These are phyloP conservation scores for Cyberlindnera bimundalis DNA, from an alignment of 805 yeast species.

Conservation along the genomic window DNA sequence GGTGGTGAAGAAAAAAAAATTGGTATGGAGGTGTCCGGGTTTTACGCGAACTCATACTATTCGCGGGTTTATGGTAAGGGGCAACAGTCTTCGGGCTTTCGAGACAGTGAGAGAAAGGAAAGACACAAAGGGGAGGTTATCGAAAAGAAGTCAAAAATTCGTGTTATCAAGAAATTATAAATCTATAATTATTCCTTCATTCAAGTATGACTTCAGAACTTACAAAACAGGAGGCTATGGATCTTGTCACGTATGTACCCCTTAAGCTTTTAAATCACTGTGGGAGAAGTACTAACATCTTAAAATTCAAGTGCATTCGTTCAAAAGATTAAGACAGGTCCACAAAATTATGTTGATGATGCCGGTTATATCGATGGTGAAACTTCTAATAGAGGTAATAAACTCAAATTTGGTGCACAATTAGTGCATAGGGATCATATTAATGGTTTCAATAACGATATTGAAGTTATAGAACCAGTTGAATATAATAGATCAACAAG, in stretches of 20 bases:
- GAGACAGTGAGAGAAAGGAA: too few species aligned
- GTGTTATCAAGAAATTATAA: too few species aligned
- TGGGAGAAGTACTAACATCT: neutral
- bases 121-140: neutral
- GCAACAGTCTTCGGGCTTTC: too few species aligned
- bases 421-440: constrained; percentile 44
- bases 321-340: constrained; percentile 15
- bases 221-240: constrained; percentile 13
- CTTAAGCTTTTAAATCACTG: neutral
- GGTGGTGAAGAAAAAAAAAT: constrained; percentile 19
- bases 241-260: constrained; percentile 15
- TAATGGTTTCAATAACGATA: constrained; percentile 30
- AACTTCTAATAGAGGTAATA: constrained; percentile 53
- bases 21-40: constrained; percentile 6
- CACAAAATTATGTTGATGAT: neutral
- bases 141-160: neutral
- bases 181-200: too few species aligned
- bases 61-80: too few species aligned
- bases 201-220: constrained; percentile 4
- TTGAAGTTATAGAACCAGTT: constrained; percentile 22
- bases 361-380: constrained; percentile 30
- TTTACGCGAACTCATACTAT: constrained; percentile 1
- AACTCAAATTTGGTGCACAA: constrained; percentile 48
- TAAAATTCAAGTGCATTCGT: constrained; percentile 13
- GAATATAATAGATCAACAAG: constrained; percentile 32